Conservation (phyloP, 495 filamentous ascomycete genomes). For the Penicillium longicatenatum region DNA sequence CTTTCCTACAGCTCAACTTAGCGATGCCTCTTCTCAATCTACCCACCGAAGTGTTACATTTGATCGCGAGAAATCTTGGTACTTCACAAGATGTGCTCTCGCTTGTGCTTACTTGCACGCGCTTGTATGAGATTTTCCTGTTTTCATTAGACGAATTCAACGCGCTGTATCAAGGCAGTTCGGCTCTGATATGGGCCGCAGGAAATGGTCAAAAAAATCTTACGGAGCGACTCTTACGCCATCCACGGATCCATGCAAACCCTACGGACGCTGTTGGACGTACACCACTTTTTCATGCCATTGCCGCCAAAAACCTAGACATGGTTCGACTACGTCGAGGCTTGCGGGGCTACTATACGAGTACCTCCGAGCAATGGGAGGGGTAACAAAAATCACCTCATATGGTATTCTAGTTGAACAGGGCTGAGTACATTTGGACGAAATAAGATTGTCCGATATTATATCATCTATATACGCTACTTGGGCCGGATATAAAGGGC, state of each 20-base stretch:
- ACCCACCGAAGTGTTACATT: background rate
- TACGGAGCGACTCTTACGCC: background rate
- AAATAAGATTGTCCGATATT: no score
- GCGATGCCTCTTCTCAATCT: constrained; percentile 3
- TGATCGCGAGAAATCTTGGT: background rate
- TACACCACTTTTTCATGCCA: constrained; percentile 3
- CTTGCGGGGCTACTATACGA: no score
- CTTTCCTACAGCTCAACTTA: no score
- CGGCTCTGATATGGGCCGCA: background rate
- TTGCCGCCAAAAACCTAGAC: background rate
- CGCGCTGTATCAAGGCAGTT: background rate
- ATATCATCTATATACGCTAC: no score
- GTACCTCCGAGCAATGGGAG: no score
- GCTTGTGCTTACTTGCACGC: background rate
- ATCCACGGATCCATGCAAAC: background rate
- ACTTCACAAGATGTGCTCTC: constrained; percentile 1
- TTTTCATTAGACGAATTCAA: background rate
- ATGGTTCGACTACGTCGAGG: background rate
- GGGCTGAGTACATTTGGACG: no score
- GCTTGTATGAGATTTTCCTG: background rate
- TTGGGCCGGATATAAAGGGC: no score
- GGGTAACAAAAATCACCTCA: no score
- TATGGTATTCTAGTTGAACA: no score
- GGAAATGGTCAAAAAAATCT: background rate
- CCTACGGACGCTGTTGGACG: background rate